Conservation (phyloP, 164 flowering plant genomes). For the Hamamelis virginiana region DNA sequence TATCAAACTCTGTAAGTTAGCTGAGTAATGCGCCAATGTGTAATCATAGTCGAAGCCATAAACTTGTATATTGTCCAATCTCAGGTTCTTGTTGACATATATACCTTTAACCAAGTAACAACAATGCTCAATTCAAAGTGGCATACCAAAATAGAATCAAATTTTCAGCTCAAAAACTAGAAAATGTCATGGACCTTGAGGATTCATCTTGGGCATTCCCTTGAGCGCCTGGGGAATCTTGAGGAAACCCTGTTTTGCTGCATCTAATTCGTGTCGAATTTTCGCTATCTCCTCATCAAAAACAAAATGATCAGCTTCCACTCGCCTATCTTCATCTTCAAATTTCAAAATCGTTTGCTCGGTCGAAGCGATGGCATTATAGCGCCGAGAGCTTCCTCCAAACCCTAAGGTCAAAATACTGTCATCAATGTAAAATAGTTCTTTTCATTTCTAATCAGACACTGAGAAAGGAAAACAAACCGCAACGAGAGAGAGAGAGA, state of each 20-base stretch:
- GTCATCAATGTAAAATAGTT: too few relatives aligned
- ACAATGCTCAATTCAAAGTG: slow-evolving; percentile 3
- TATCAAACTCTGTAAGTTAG: slow-evolving; percentile 72
- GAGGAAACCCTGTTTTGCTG: slow-evolving; percentile 60
- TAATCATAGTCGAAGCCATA: slow-evolving; percentile 95
- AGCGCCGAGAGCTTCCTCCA: slow-evolving; percentile 25
- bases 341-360: slow-evolving; percentile 21
- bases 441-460: too few relatives aligned
- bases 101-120: slow-evolving; percentile 48
- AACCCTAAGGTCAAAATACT: slow-evolving; percentile 17
- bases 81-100: slow-evolving; percentile 82
- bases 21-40: slow-evolving; percentile 91
- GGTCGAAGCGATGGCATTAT: slow-evolving; percentile 13
- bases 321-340: slow-evolving; percentile 18
- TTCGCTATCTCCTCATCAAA: slow-evolving; percentile 41
- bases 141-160: not conserved
- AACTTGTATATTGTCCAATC: slow-evolving; percentile 78
- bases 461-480: too few relatives aligned
- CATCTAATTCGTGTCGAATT: slow-evolving; percentile 53
- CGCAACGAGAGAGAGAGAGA: too few relatives aligned
- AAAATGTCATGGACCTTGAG: slow-evolving; percentile 48
- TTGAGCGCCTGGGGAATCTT: slow-evolving; percentile 69
- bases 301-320: slow-evolving; percentile 2
- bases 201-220: slow-evolving; percentile 82
- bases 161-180: not conserved